Evolutionary conservation across 164 flowering plant species (phyloP).

Genomic region (Vitis rupestris): DNA sequence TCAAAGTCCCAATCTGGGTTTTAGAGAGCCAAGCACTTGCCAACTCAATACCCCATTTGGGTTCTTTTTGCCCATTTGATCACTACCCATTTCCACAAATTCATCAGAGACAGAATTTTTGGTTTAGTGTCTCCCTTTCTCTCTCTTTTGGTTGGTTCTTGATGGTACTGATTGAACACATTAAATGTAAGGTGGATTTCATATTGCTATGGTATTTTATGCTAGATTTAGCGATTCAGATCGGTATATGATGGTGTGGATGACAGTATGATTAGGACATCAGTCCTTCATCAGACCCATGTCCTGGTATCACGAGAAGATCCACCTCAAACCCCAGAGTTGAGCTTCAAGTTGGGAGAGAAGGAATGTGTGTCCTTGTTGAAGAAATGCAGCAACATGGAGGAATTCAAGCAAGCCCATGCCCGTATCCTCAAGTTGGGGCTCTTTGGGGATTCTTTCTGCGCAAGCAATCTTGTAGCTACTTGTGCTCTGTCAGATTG

Average conservation of each 20-base stretch:
- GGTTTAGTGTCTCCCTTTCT: neutral
- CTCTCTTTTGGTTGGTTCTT: neutral
- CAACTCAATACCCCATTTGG: too few species aligned
- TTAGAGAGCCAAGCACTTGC: too few species aligned
- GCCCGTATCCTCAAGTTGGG: conserved; percentile 62
- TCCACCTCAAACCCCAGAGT: conserved; percentile 24
- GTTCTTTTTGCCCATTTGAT: neutral
- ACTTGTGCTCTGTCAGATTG: conserved; percentile 69
- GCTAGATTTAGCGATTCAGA: neutral
- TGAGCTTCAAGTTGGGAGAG: conserved; percentile 32
- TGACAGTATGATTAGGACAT: conserved; percentile 52
- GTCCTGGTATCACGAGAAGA: conserved; percentile 25
- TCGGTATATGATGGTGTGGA: conserved; percentile 25
- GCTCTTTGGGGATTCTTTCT: conserved; percentile 32
- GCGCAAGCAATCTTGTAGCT: conserved; percentile 50
- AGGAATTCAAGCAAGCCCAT: conserved; percentile 70
- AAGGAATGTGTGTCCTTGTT: conserved; percentile 48
- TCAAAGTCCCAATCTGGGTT: neutral
- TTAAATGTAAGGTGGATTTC: too few species aligned
- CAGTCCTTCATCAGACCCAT: conserved; percentile 48
- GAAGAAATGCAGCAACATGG: conserved; percentile 64
- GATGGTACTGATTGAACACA: too few species aligned
- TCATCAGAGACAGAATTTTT: too few species aligned
- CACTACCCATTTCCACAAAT: too few species aligned
- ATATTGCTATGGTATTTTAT: too few species aligned